Conservation (phyloP, 192 early-diverging fungal genomes). For the Dispira simplex region DNA sequence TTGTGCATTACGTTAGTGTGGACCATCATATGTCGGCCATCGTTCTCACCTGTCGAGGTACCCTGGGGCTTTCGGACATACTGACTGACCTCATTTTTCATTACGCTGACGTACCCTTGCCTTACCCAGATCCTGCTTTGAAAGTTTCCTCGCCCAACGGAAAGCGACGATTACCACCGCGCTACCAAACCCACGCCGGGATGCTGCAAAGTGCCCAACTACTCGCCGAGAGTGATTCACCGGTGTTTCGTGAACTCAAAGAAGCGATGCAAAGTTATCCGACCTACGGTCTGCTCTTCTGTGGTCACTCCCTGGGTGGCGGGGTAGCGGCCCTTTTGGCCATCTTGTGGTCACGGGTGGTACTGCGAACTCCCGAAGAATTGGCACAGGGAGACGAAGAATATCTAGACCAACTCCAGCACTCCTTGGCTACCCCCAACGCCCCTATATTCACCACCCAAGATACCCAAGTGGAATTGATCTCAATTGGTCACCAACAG, state of each 20-base stretch:
- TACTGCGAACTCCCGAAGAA: conserved; percentile 16
- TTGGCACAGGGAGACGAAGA: not conserved
- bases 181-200: conserved; percentile 59
- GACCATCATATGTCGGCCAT: conserved; percentile 65
- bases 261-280: conserved; percentile 53
- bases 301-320: conserved; percentile 79
- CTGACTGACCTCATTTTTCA: conserved; percentile 75
- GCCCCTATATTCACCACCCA: not conserved
- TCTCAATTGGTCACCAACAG: too few relatives aligned
- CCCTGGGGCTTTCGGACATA: conserved; percentile 72
- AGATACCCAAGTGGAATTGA: not conserved
- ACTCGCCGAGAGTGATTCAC: conserved; percentile 43
- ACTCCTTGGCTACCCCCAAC: not conserved
- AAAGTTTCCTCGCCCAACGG: conserved; percentile 12
- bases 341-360: conserved; percentile 47
- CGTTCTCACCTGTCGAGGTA: conserved; percentile 76
- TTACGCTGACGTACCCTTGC: conserved; percentile 39
- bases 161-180: conserved; percentile 11
- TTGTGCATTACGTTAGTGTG: conserved; percentile 66
- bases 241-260: conserved; percentile 53
- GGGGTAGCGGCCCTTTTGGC: conserved; percentile 68
- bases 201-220: conserved; percentile 71
- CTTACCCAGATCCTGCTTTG: conserved; percentile 14
- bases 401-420: not conserved
- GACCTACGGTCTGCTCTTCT: conserved; percentile 67